A percentile compares a stretch with the other conserved stretches of the same genome.
These are phyloP conservation scores for Linum lewisii DNA, from an alignment of 345 rosid genomes.

Conservation along the genomic window DNA sequence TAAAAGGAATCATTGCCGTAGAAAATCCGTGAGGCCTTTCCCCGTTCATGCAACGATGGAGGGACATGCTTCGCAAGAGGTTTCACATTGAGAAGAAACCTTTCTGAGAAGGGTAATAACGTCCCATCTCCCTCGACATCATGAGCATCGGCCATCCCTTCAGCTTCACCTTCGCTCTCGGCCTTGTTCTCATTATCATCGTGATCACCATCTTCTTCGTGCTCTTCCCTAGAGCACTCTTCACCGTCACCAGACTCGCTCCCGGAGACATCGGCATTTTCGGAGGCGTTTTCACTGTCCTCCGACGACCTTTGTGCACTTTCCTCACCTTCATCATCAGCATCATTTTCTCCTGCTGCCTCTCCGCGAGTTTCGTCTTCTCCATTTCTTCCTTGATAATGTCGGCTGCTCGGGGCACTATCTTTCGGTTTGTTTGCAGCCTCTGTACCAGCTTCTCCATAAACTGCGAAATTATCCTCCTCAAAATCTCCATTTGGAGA, in stretches of 20 bases:
- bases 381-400: conserved; percentile 34
- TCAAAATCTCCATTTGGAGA: conserved; percentile 92
- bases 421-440: conserved; percentile 40
- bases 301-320: conserved; percentile 82
- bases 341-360: conserved; percentile 66
- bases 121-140: conserved; percentile 68
- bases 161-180: conserved; percentile 95
- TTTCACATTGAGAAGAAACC: conserved; percentile 57
- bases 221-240: conserved; percentile 76
- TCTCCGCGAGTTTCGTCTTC: conserved; percentile 41
- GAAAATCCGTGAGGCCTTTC: conserved; percentile 52
- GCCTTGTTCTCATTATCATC: conserved; percentile 61
- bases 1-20: conserved; percentile 94
- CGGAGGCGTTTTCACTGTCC: conserved; percentile 79
- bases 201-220: conserved; percentile 60
- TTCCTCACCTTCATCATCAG: conserved; percentile 79
- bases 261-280: conserved; percentile 83
- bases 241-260: conserved; percentile 82
- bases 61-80: conserved; percentile 80
- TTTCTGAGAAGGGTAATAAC: conserved; percentile 53
- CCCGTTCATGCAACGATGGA: conserved; percentile 34
- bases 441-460: conserved; percentile 56
- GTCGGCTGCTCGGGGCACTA: conserved; percentile 29
- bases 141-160: conserved; percentile 68
- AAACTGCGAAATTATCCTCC: conserved; percentile 75